A percentile compares a stretch with the other conserved stretches of the same genome.
Conservation (phyloP, 495 filamentous ascomycete genomes). For the Daldinia loculata region DNA sequence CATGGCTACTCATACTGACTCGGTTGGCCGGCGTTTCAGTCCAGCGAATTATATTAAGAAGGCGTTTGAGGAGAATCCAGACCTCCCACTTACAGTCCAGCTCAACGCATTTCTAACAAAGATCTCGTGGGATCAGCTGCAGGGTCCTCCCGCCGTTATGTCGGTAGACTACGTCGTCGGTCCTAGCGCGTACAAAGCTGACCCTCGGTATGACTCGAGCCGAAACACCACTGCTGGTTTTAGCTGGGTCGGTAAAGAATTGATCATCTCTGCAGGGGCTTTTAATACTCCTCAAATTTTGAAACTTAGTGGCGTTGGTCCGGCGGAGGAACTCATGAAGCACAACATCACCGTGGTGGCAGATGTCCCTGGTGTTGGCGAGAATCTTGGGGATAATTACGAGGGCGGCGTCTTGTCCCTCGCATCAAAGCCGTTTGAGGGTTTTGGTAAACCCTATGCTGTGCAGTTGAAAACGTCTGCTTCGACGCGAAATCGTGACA, state of each 20-base stretch:
- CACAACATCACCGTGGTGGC: conserved; percentile 58
- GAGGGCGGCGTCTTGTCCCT: conserved; percentile 46
- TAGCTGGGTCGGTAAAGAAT: conserved; percentile 50
- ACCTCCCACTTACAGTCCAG: conserved; percentile 48
- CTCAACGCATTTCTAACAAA: conserved; percentile 52
- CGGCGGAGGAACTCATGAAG: conserved; percentile 56
- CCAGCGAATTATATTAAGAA: conserved; percentile 49
- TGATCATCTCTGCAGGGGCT: conserved; percentile 62
- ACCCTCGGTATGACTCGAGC: conserved; percentile 46
- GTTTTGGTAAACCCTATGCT: conserved; percentile 32
- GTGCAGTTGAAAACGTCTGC: conserved; percentile 45
- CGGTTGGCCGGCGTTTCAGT: conserved; percentile 45
- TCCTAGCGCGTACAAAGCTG: conserved; percentile 51
- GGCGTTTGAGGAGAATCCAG: conserved; percentile 43
- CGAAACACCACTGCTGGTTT: conserved; percentile 37
- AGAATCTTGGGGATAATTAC: conserved; percentile 65
- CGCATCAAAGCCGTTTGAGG: conserved; percentile 26
- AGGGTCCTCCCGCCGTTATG: conserved; percentile 45
- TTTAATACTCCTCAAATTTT: conserved; percentile 67
- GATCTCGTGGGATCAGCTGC: conserved; percentile 47
- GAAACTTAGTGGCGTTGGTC: conserved; percentile 64
- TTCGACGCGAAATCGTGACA: conserved; percentile 33
- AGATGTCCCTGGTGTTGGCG: conserved; percentile 63
- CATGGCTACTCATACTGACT: conserved; percentile 48
- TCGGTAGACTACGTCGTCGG: conserved; percentile 53